Percentiles rank a stretch among this genome's conserved stretches.
Conservation (phyloP, 2,329 filamentous ascomycete genomes). For the Ophiostoma angusticollis region DNA sequence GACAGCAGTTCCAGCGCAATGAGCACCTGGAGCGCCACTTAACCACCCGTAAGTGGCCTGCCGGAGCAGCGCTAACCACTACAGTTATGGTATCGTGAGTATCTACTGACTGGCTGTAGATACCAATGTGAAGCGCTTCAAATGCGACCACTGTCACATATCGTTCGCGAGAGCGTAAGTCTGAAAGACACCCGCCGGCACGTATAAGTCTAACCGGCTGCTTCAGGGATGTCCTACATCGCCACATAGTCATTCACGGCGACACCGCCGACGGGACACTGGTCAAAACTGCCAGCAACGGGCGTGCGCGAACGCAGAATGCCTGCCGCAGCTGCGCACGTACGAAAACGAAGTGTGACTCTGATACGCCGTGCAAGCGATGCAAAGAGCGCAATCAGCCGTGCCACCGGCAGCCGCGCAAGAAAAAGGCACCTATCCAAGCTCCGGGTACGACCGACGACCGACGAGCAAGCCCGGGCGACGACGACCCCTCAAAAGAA, state of each 20-base stretch:
- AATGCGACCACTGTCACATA: neutral
- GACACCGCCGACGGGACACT: neutral
- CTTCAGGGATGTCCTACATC: neutral
- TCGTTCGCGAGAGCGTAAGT: neutral
- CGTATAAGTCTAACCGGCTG: neutral
- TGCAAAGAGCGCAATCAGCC: no score
- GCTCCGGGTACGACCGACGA: no score
- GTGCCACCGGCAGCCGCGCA: no score
- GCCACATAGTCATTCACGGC: neutral
- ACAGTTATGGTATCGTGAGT: neutral
- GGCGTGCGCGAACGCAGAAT: neutral
- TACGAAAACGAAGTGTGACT: no score
- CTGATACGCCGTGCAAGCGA: no score
- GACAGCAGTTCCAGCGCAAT: neutral
- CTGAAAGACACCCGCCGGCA: neutral
- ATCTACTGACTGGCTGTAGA: neutral
- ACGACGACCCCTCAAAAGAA: no score
- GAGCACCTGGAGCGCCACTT: slow-evolving; percentile 1
- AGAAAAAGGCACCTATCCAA: no score
- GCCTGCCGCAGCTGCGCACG: neutral
- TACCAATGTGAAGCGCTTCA: slow-evolving; percentile 1
- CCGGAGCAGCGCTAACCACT: no score
- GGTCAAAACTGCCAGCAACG: neutral
- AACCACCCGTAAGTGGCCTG: neutral
- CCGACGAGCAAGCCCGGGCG: no score